phyloP scores from a whole-genome alignment of 2,329 filamentous ascomycete genomes.

The Fusarium bactridioides region DNA sequence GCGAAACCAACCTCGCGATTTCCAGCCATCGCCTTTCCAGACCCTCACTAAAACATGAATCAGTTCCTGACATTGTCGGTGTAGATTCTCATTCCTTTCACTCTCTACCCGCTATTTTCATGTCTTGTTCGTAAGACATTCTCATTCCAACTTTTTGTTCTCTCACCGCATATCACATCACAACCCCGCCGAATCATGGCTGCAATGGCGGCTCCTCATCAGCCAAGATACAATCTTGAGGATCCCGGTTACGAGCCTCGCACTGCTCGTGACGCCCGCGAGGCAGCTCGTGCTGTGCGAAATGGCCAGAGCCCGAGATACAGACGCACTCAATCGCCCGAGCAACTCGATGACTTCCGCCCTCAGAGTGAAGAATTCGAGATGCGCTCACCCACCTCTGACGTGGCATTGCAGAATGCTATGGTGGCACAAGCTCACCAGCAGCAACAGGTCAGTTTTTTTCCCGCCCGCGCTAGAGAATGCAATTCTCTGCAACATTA shows the following conservation, averaged over 20 bases:
- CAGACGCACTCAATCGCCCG: slow-evolving; percentile 38
- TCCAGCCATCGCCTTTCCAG: slow-evolving; percentile 30
- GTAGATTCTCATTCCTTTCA: neutral
- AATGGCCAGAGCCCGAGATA: slow-evolving; percentile 38
- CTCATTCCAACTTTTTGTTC: neutral
- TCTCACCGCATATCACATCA: no score
- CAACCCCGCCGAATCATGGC: slow-evolving; percentile 10
- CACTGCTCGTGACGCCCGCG: slow-evolving; percentile 38
- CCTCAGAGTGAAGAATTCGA: slow-evolving; percentile 36
- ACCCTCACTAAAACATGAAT: slow-evolving; percentile 21
- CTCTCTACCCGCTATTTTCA: neutral
- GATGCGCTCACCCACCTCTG: slow-evolving; percentile 39
- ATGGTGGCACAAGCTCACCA: slow-evolving; percentile 42
- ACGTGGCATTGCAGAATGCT: slow-evolving; percentile 42
- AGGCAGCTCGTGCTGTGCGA: slow-evolving; percentile 34
- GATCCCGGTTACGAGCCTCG: slow-evolving; percentile 34
- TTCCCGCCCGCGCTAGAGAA: neutral
- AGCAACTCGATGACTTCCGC: slow-evolving; percentile 36
- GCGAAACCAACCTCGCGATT: slow-evolving; percentile 28
- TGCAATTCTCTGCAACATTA: neutral
- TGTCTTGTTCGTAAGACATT: neutral
- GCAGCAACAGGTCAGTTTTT: slow-evolving; percentile 36
- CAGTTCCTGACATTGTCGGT: neutral
- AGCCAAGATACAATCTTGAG: slow-evolving; percentile 29
- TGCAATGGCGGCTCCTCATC: slow-evolving; percentile 27